A percentile compares a stretch with the other conserved stretches of the same genome.
Conservation (phyloP, 2,329 filamentous ascomycete species). For the Fusarium subtropicale region DNA sequence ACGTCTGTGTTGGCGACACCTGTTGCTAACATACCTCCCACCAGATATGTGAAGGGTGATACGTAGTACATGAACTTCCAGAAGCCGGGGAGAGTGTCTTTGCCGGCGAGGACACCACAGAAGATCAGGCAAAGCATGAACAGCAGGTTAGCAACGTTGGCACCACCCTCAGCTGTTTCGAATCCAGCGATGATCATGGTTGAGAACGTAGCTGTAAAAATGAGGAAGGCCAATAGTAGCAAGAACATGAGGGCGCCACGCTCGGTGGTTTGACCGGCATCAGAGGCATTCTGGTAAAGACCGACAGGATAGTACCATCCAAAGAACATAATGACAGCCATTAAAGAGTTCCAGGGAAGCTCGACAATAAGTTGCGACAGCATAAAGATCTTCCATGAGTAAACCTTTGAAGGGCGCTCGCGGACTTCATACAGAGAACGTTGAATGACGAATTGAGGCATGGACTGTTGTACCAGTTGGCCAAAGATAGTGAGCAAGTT, state of each 20-base stretch:
- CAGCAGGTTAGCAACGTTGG: conserved; percentile 73
- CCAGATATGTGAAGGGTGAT: conserved; percentile 85
- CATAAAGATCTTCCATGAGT: conserved; percentile 88
- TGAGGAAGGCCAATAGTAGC: conserved; percentile 77
- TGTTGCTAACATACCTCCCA: conserved; percentile 77
- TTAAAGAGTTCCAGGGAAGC: conserved; percentile 83
- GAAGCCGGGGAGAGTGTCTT: conserved; percentile 68
- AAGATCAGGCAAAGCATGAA: conserved; percentile 69
- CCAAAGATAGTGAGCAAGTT: conserved; percentile 86
- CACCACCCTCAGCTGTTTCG: conserved; percentile 72
- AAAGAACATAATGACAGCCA: conserved; percentile 80
- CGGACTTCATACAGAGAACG: conserved; percentile 86
- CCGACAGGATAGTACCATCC: conserved; percentile 90
- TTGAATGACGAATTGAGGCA: conserved; percentile 88
- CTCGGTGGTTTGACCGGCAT: conserved; percentile 70
- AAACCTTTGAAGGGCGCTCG: conserved; percentile 85
- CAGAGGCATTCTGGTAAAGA: conserved; percentile 75
- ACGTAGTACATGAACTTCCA: conserved; percentile 69
- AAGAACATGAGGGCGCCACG: conserved; percentile 85
- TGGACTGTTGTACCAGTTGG: conserved; percentile 81
- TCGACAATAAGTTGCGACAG: conserved; percentile 86
- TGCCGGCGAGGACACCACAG: conserved; percentile 46
- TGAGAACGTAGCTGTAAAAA: conserved; percentile 86
- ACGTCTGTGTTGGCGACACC: conserved; percentile 76
- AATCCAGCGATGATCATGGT: conserved; percentile 78